These are phyloP conservation scores for Yueomyces sp. DNA, from an alignment of 805 yeast species.

Conservation along the genomic window DNA sequence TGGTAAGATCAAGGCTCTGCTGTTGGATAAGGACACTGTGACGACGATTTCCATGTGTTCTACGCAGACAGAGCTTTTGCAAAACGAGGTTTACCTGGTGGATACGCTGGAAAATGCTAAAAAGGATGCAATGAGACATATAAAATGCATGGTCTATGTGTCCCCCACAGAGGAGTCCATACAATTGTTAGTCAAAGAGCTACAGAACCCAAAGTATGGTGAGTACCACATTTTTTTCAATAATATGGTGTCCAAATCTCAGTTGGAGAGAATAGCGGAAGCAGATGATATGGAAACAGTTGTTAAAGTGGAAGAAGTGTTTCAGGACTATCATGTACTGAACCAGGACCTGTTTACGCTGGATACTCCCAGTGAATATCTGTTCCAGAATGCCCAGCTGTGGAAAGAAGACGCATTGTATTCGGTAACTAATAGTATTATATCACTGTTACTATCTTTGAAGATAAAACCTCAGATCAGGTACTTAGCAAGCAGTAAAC, in stretches of 20 bases:
- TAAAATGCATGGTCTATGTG: constrained; percentile 68
- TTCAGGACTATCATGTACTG: constrained; percentile 68
- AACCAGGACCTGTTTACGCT: constrained; percentile 53
- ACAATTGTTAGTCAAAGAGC: constrained; percentile 46
- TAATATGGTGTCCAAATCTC: constrained; percentile 60
- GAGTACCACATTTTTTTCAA: constrained; percentile 68
- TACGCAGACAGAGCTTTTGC: constrained; percentile 73
- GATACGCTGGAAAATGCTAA: constrained; percentile 50
- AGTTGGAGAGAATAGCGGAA: constrained; percentile 79
- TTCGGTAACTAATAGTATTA: constrained; percentile 12
- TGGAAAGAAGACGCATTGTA: constrained; percentile 18
- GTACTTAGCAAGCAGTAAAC: constrained; percentile 55
- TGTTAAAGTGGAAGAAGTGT: constrained; percentile 63
- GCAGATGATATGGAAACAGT: constrained; percentile 79
- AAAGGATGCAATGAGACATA: constrained; percentile 63
- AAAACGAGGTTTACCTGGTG: constrained; percentile 72
- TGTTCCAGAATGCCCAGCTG: constrained; percentile 16
- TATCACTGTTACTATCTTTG: constrained; percentile 38
- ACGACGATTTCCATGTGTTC: constrained; percentile 77
- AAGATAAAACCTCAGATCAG: constrained; percentile 69
- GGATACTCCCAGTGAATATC: constrained; percentile 15
- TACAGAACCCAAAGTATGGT: constrained; percentile 66
- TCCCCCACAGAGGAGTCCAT: constrained; percentile 61
- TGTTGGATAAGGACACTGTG: constrained; percentile 71
- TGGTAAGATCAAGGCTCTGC: constrained; percentile 49